Percentiles rank a stretch among this genome's conserved stretches.
phyloP scores from a whole-genome alignment of 225 moss, liverwort and hornwort species.

The Neckera pumila region DNA sequence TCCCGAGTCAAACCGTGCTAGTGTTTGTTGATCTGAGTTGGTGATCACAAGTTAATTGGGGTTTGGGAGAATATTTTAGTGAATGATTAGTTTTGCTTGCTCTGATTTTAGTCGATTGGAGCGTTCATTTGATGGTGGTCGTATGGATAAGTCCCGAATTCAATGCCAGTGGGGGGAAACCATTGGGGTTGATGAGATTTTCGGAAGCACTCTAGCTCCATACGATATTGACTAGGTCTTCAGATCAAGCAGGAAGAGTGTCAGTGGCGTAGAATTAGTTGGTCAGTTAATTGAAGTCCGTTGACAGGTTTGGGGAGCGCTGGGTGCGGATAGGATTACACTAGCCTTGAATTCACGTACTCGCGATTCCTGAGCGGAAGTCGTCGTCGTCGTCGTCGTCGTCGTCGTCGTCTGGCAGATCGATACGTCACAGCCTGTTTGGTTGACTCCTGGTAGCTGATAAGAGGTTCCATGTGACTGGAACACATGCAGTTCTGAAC shows the following conservation, averaged over 20 bases:
- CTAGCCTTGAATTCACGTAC: background rate
- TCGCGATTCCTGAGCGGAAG: background rate
- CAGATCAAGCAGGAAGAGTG: background rate
- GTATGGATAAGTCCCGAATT: background rate
- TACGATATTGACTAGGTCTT: constrained; percentile 1
- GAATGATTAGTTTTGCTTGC: background rate
- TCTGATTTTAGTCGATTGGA: background rate
- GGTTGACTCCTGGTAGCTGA: background rate
- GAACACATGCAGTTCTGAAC: background rate
- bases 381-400: background rate
- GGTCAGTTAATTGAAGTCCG: background rate
- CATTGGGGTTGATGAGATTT: background rate
- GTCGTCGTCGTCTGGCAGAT: background rate
- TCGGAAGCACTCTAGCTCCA: background rate
- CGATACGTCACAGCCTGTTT: background rate
- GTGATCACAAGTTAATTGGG: background rate
- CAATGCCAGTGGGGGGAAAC: background rate
- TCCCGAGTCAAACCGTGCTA: background rate
- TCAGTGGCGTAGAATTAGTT: background rate
- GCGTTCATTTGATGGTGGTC: background rate
- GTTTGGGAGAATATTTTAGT: background rate
- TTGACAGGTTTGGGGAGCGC: background rate
- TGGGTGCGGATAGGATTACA: background rate
- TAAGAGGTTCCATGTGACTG: background rate
- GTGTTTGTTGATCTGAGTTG: background rate